Conservation (phyloP, 2,329 filamentous ascomycete species). For the Kalmusia sp. region DNA sequence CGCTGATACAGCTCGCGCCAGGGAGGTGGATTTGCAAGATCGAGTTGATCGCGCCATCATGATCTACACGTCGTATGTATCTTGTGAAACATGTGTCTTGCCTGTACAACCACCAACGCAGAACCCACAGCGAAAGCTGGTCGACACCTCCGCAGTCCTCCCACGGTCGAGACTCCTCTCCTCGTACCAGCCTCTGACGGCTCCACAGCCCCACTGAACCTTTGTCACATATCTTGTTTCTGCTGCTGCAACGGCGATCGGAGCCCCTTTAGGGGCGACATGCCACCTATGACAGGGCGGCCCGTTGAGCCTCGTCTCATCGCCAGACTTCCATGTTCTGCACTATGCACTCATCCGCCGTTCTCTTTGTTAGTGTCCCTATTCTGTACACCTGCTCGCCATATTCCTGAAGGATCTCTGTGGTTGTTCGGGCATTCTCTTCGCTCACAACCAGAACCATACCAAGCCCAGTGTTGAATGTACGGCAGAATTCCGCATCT, state of each 20-base stretch:
- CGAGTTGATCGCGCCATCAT: neutral
- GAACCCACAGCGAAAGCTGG: neutral
- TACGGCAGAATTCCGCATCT: constrained; percentile 82
- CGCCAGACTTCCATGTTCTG: constrained; percentile 63
- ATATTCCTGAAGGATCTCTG: constrained; percentile 65
- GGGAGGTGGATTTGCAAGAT: neutral
- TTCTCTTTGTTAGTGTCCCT: constrained; percentile 71
- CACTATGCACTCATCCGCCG: constrained; percentile 66
- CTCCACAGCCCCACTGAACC: constrained; percentile 2
- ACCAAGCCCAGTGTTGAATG: constrained; percentile 93
- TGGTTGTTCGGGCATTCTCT: constrained; percentile 67
- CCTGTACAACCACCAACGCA: neutral
- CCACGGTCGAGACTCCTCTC: constrained; percentile 6
- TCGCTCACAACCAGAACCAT: constrained; percentile 87
- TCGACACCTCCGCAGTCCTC: constrained; percentile 11
- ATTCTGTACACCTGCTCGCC: constrained; percentile 82
- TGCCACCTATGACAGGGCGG: constrained; percentile 6
- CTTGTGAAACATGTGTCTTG: constrained; percentile 5
- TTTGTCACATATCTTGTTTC: neutral
- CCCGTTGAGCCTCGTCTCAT: constrained; percentile 22
- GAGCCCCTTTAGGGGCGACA: too few relatives aligned
- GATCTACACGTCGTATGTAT: neutral
- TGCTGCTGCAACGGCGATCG: neutral
- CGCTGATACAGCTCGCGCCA: neutral
- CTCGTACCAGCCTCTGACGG: neutral